A percentile compares a stretch with the other conserved stretches of the same genome.
phyloP scores from a whole-genome alignment of 352 stramenopile species.

The Phytophthora fragariaefolia region DNA sequence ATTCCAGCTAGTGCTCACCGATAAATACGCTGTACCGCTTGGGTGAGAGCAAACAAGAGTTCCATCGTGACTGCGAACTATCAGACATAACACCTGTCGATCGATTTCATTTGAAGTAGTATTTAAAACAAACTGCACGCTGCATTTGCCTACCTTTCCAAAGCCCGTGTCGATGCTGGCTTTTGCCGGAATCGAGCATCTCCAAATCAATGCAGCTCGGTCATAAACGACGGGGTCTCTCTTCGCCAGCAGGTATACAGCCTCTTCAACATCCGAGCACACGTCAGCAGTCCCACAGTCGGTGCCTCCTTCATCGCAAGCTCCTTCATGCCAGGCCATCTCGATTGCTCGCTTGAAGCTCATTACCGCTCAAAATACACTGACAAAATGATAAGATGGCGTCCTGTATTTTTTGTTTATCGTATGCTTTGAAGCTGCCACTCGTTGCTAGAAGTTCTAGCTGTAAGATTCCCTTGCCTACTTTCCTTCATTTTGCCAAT shows the following conservation, averaged over 20 bases:
- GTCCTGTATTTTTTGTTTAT: slow-evolving; percentile 18
- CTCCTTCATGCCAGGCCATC: slow-evolving; percentile 10
- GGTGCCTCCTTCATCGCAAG: not conserved
- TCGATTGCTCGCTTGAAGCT: not conserved
- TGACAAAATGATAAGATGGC: slow-evolving; percentile 3
- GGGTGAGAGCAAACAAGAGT: slow-evolving; percentile 59
- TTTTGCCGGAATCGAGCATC: slow-evolving; percentile 46
- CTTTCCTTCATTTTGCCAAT: slow-evolving; percentile 74
- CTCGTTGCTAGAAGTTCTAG: not conserved
- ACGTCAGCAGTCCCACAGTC: slow-evolving; percentile 4
- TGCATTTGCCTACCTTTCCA: slow-evolving; percentile 66
- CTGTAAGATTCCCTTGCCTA: slow-evolving; percentile 2
- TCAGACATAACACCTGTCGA: slow-evolving; percentile 42
- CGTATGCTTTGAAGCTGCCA: not conserved
- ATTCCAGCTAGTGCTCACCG: slow-evolving; percentile 35
- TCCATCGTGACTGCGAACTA: slow-evolving; percentile 56
- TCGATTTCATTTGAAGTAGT: too few species aligned
- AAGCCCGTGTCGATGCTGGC: slow-evolving; percentile 54
- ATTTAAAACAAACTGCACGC: too few species aligned
- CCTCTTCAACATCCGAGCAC: slow-evolving; percentile 59
- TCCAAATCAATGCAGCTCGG: slow-evolving; percentile 43
- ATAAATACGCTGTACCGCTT: slow-evolving; percentile 49
- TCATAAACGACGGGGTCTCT: slow-evolving; percentile 68
- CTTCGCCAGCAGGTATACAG: slow-evolving; percentile 50
- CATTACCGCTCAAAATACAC: slow-evolving; percentile 27